A percentile compares a stretch with the other conserved stretches of the same genome.
Conservation (phyloP, 345 rosid genomes). For the Dovyalis caffra region DNA sequence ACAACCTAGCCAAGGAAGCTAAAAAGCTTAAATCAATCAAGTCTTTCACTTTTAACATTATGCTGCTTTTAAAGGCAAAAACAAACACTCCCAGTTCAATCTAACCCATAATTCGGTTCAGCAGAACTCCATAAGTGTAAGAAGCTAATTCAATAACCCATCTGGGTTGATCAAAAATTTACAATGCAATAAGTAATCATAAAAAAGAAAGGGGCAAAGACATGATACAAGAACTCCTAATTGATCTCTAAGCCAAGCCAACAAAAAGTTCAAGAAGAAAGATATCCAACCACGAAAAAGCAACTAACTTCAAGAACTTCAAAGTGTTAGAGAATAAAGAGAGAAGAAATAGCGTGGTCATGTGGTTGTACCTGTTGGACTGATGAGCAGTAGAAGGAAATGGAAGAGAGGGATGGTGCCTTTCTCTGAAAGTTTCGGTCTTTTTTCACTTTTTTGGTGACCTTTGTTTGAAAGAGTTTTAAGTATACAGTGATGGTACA, state of each 20-base stretch:
- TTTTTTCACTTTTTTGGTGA: too few species aligned
- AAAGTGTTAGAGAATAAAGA: too few species aligned
- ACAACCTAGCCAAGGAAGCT: too few species aligned
- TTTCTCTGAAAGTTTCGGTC: too few species aligned
- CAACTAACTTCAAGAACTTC: too few species aligned
- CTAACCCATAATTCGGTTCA: neutral
- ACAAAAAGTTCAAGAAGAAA: neutral
- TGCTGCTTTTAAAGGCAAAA: too few species aligned
- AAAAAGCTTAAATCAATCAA: too few species aligned
- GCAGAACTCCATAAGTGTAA: neutral
- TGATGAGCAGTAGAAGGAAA: too few species aligned
- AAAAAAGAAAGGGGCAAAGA: neutral
- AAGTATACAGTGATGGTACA: too few species aligned
- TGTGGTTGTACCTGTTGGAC: too few species aligned
- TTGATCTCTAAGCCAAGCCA: neutral
- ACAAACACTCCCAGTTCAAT: neutral
- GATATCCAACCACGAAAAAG: neutral
- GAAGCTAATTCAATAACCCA: neutral
- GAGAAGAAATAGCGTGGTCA: too few species aligned
- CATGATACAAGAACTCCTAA: neutral
- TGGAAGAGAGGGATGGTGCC: neutral
- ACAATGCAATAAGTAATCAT: neutral
- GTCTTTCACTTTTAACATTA: too few species aligned
- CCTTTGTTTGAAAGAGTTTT: neutral
- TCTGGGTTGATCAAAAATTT: neutral